These are phyloP conservation scores for Eutypella sp. DNA, from an alignment of 2,329 filamentous ascomycete species.

Conservation along the genomic window DNA sequence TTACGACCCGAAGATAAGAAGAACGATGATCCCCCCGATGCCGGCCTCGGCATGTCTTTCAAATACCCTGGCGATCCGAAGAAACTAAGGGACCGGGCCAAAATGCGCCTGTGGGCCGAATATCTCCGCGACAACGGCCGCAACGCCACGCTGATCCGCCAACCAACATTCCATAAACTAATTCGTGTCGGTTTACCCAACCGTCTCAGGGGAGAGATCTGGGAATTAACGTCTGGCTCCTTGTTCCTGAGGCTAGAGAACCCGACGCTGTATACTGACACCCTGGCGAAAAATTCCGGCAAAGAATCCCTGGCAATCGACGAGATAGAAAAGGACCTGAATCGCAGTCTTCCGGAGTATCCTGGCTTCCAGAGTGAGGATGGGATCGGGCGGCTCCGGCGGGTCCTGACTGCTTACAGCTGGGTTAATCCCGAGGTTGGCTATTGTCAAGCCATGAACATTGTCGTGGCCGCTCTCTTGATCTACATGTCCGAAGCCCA, in stretches of 20 bases:
- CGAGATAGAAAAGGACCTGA: slow-evolving; percentile 97
- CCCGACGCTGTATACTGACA: slow-evolving; percentile 78
- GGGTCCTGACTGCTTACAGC: slow-evolving; percentile 93
- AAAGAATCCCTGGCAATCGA: slow-evolving; percentile 92
- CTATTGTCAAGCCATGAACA: slow-evolving; percentile 99
- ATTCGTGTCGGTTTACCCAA: slow-evolving; percentile 95
- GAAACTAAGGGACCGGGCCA: slow-evolving; percentile 89
- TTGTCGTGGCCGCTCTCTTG: slow-evolving; percentile 92
- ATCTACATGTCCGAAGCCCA: slow-evolving; percentile 98
- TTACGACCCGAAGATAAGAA: slow-evolving; percentile 61
- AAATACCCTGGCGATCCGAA: slow-evolving; percentile 91
- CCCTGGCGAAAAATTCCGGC: slow-evolving; percentile 75
- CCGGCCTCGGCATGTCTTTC: slow-evolving; percentile 86
- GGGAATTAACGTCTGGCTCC: slow-evolving; percentile 91
- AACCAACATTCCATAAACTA: slow-evolving; percentile 96
- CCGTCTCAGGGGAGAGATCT: slow-evolving; percentile 85
- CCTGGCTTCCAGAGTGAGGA: slow-evolving; percentile 96
- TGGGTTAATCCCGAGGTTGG: slow-evolving; percentile 95
- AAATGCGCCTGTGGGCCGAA: slow-evolving; percentile 96
- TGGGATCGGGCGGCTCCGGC: slow-evolving; percentile 81
- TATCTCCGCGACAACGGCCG: slow-evolving; percentile 94
- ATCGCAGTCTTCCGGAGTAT: slow-evolving; percentile 93
- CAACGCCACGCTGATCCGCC: slow-evolving; percentile 85
- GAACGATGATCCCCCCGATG: slow-evolving; percentile 70
- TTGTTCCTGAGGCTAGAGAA: slow-evolving; percentile 83